A percentile compares a stretch with the other conserved stretches of the same genome.
phyloP scores from a whole-genome alignment of 108 stramenopile species.

The Epithemia pelagica region DNA sequence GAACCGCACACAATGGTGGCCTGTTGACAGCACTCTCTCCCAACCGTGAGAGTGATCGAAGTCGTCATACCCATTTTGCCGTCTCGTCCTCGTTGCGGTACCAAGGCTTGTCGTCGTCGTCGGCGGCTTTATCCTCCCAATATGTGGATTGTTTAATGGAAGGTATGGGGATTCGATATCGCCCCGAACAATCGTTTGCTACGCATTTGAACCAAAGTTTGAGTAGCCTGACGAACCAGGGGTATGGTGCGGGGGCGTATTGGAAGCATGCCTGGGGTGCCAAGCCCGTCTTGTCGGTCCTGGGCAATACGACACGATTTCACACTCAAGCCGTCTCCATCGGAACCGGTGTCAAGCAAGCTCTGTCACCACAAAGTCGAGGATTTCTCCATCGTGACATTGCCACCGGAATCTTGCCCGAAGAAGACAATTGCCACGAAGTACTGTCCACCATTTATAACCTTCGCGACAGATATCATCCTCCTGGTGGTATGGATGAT shows the following conservation, averaged over 20 bases:
- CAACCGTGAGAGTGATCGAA: conserved; percentile 24
- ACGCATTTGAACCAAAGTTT: conserved; percentile 48
- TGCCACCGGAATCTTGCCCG: conserved; percentile 58
- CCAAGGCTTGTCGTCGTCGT: conserved; percentile 2
- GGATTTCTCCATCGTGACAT: conserved; percentile 62
- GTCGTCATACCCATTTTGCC: conserved; percentile 66
- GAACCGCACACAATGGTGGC: conserved; percentile 28
- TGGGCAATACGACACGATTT: conserved; percentile 61
- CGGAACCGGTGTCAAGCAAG: conserved; percentile 38
- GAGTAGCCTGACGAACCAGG: conserved; percentile 17
- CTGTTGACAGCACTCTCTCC: conserved; percentile 41
- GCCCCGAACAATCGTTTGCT: conserved; percentile 56
- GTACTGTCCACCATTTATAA: conserved; percentile 53
- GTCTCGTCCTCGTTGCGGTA: conserved; percentile 57
- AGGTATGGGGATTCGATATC: conserved; percentile 62
- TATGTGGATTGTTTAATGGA: conserved; percentile 50
- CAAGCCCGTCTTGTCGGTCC: conserved; percentile 38
- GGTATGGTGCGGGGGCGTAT: conserved; percentile 53
- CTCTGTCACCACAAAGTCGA: conserved; percentile 33
- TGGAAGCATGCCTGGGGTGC: conserved; percentile 37
- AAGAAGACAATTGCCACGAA: conserved; percentile 69
- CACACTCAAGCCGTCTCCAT: conserved; percentile 36
- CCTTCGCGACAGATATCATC: conserved; percentile 61
- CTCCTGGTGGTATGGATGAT: conserved; percentile 41
- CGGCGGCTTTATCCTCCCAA: background rate